Base-by-base conservation (phyloP, 495 filamentous ascomycete genomes). In the Penicillium daleae region DNA sequence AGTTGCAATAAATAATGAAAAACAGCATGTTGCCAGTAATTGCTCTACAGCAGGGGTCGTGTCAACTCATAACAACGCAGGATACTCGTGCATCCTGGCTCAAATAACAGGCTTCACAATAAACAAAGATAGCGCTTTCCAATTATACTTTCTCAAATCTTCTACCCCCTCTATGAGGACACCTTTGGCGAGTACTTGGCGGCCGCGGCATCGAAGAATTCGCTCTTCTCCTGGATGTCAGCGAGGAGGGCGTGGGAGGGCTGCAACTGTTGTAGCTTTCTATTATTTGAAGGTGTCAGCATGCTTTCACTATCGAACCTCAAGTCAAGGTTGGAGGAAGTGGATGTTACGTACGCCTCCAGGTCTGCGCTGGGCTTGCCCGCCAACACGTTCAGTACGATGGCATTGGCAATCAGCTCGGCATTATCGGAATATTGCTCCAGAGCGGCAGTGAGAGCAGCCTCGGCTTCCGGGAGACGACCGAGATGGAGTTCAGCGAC, bases 401-500 rank as follows among this genome's bases (percentile, higher is more conserved):
- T 79, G 49, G 84, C 73, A 69, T 97, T 96, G 59, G 91, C 91
- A 66, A 97, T 86, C 48, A 89, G 84, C 31, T 92, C 89, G 13
- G 86, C 81, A 60, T 91, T 83, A 5, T 84, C 79, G 7, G 89
- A 84, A 54, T 93, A 86, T 75, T 90, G 89, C 68, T 88, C 85
- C 52, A 93, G 55, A 6, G 93, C 93, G 71, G 92, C 84, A 56
- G 92, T 81, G 64, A 99, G 77, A 12, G 93, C 94, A 26, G 88
- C 86, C 75, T 97, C 90, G 9, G 95, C 93, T 78, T 99, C 95
- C 35, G 92, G 91, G 26, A 92, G 76, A 17, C 95, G 89, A 31
- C 92, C 93, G 17, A 98, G 86, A 69, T 98, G 95, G 26, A 99
- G 79, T 73, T 99, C 95, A 39, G 91, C 88, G 29, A 98, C 88